phyloP scores from a whole-genome alignment of 805 yeast genomes.

The Lipomyces yamanashiensis region DNA sequence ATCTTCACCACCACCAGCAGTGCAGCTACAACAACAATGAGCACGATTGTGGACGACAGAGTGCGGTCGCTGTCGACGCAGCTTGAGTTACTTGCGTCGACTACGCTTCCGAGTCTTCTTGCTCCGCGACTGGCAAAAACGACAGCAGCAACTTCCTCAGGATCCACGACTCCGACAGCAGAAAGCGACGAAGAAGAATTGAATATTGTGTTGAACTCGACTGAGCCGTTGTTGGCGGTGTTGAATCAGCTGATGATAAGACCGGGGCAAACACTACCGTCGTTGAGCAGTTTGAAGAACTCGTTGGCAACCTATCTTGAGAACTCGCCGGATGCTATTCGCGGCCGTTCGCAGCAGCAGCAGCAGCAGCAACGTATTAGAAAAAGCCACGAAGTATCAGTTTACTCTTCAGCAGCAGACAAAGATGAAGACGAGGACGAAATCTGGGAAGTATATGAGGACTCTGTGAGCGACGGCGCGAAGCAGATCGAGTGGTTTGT shows the following conservation, averaged over 20 bases:
- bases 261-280: constrained; percentile 24
- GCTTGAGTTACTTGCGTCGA: constrained; percentile 26
- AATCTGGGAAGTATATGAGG: constrained; percentile 17
- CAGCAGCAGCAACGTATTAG: neutral
- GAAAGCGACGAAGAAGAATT: neutral
- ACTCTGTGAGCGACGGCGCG: constrained; percentile 8
- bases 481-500: constrained; percentile 43
- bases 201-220: neutral
- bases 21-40: constrained; percentile 8
- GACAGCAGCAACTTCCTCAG: neutral
- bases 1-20: neutral
- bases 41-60: constrained; percentile 27
- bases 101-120: constrained; percentile 29
- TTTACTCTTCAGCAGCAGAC: neutral
- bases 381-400: neutral
- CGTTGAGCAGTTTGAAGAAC: constrained; percentile 14
- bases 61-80: constrained; percentile 23
- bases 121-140: constrained; percentile 14
- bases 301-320: constrained; percentile 14
- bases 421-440: constrained; percentile 9
- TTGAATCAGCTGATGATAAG: constrained; percentile 23
- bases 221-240: constrained; percentile 23
- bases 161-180: constrained; percentile 8
- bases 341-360: neutral
- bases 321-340: constrained; percentile 7